Evolutionary conservation across 345 rosid species (phyloP).

Genomic region (Populus nigra): DNA sequence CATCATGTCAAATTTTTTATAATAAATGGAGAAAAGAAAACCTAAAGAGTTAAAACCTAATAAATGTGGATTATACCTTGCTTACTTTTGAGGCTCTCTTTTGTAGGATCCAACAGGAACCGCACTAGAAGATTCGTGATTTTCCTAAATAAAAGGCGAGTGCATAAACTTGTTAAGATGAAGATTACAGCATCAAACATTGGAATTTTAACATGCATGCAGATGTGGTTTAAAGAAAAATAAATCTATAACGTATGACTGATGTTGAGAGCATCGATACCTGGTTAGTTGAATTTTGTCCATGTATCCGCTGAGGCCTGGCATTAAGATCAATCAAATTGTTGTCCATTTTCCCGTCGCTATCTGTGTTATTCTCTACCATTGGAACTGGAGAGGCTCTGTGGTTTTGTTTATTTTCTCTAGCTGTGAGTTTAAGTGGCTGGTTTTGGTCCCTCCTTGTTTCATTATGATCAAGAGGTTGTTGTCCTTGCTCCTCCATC

Average conservation of each 20-base stretch:
- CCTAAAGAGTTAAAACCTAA: neutral
- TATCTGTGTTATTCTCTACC: conserved; percentile 37
- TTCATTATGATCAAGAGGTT: conserved; percentile 29
- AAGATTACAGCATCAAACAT: neutral
- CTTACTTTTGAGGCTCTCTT: conserved; percentile 61
- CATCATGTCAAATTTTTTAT: neutral
- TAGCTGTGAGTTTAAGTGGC: conserved; percentile 18
- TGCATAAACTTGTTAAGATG: neutral
- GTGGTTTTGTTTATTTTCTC: conserved; percentile 52
- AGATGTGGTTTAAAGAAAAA: neutral
- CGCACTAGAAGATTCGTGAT: conserved; percentile 49
- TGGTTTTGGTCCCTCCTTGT: conserved; percentile 41
- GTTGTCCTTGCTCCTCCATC: conserved; percentile 43
- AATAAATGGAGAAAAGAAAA: neutral
- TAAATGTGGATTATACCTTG: conserved; percentile 28
- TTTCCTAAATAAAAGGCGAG: conserved; percentile 24
- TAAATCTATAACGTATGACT: neutral
- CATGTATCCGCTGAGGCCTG: conserved; percentile 57
- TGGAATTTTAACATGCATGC: conserved; percentile 3
- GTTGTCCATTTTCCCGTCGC: conserved; percentile 47
- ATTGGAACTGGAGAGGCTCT: conserved; percentile 27
- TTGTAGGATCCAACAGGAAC: conserved; percentile 62
- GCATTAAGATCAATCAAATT: conserved; percentile 68
- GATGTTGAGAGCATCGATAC: conserved; percentile 29
- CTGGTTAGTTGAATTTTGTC: conserved; percentile 50